Base-by-base conservation (phyloP, 441 rosid genomes). In the Pelargonium cotyledonis region DNA sequence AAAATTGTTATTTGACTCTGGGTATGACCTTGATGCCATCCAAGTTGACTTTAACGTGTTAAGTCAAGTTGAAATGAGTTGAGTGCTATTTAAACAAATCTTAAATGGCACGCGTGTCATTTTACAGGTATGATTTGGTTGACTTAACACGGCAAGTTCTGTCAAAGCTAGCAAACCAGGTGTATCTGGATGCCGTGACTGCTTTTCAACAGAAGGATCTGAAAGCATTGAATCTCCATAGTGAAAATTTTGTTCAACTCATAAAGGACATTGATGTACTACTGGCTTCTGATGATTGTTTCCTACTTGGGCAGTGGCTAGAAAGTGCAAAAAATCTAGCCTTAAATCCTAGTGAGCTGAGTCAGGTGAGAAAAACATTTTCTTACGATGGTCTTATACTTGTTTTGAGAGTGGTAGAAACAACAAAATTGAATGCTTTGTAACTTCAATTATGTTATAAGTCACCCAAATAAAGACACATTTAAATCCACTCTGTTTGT, bases 111-210 rank as follows among this genome's bases (percentile, higher is more conserved):
- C 70, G 7, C 70, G 7, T 65, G 41, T 49, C 51, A 58, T 75
- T 71, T 58, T 76, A 74, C 86, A 91, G 99, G 82, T 95, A 95
- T 51, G 97, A 95, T 80, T 76, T 90, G 88, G 95, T 92, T 65
- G 99, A 95, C 84, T 73, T 92, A 74, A 90, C 90, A 9, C 84
- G 99, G 53, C 99, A 95, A 86, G 99, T 85, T 41, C 70, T 95
- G 76, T 91, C 99, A 10, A 95, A 95, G 85, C 82, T 88, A 53
- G 94, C 99, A 76, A 95, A 90, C 77, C 77, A 88, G 78, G 97
- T 86, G 8, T 90, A 89, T 62, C 21, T 77, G 18, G 91, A 90
- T 71, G 95, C 97, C 5, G 73, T 86, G 65, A 79, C 57, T 3
- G 89, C 97, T 78, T 95, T 82, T 63, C 77, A n/a, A 38, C 72